Conservation (phyloP, 2,329 filamentous ascomycete genomes). For the Fonsecaea pedrosoi region DNA sequence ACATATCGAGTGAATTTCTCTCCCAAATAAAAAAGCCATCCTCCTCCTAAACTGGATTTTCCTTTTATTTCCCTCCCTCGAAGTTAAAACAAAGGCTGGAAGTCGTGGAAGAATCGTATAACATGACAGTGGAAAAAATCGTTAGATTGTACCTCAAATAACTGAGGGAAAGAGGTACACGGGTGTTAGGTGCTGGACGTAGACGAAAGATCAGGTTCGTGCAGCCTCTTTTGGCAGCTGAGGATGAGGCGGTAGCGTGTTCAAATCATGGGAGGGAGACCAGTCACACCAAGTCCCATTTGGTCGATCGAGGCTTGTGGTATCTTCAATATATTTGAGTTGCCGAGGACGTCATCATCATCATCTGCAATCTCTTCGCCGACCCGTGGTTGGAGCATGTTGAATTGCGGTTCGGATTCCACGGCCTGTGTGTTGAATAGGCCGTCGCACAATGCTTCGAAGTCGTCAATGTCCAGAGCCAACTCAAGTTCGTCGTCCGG, state of each 20-base stretch:
- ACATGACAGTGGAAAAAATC: neutral
- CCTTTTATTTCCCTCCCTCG: too few species aligned
- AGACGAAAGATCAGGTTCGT: neutral
- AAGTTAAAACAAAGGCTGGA: neutral
- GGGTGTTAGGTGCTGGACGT: neutral
- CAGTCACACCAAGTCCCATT: constrained; percentile 4
- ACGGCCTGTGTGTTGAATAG: constrained; percentile 27
- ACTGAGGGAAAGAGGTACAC: too few species aligned
- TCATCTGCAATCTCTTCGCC: neutral
- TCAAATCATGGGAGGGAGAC: constrained; percentile 19
- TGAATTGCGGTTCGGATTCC: neutral
- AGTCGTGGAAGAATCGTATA: neutral
- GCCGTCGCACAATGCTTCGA: constrained; percentile 33
- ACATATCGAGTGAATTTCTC: too few species aligned
- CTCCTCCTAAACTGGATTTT: too few species aligned
- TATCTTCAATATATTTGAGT: neutral
- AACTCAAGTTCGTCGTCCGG: constrained; percentile 30
- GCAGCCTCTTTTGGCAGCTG: too few species aligned
- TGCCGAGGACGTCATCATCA: neutral
- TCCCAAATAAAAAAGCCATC: too few species aligned
- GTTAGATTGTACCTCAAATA: neutral
- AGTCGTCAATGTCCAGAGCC: constrained; percentile 31
- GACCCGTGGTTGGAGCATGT: constrained; percentile 11
- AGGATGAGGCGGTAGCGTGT: neutral
- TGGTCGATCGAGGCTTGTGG: neutral